phyloP scores from a whole-genome alignment of 2,329 filamentous ascomycete species.

The Ascochyta fabae region DNA sequence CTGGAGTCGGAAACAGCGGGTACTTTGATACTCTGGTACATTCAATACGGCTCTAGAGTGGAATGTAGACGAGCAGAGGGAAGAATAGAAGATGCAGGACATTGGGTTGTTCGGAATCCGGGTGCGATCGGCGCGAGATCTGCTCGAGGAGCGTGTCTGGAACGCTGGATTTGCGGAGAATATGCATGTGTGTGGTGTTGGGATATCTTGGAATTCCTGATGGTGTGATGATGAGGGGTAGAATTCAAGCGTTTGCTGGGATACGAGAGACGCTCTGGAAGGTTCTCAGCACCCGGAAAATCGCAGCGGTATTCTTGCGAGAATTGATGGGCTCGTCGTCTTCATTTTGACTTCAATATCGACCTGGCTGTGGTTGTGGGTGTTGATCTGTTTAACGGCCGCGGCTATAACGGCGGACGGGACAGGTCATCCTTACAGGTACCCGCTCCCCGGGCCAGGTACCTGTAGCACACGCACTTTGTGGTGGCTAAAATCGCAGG shows the following conservation, averaged over 20 bases:
- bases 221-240: constrained; percentile 33
- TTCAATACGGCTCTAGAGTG: background rate
- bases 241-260: background rate
- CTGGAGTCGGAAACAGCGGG: background rate
- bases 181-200: constrained; percentile 17
- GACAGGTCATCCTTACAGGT: constrained; percentile 19
- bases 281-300: background rate
- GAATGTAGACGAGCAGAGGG: background rate
- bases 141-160: constrained; percentile 34
- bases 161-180: constrained; percentile 29
- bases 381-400: constrained; percentile 25
- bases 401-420: constrained; percentile 31
- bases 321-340: background rate
- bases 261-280: background rate
- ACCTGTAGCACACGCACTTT: constrained; percentile 21
- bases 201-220: constrained; percentile 10
- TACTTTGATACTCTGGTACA: background rate
- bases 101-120: constrained; percentile 15
- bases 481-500: constrained; percentile 27
- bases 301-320: background rate
- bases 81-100: background rate
- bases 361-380: background rate
- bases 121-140: constrained; percentile 34
- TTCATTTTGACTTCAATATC: background rate
- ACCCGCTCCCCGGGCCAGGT: constrained; percentile 33